These are phyloP conservation scores for Microcos paniculata DNA, from an alignment of 345 rosid genomes.

Conservation along the genomic window DNA sequence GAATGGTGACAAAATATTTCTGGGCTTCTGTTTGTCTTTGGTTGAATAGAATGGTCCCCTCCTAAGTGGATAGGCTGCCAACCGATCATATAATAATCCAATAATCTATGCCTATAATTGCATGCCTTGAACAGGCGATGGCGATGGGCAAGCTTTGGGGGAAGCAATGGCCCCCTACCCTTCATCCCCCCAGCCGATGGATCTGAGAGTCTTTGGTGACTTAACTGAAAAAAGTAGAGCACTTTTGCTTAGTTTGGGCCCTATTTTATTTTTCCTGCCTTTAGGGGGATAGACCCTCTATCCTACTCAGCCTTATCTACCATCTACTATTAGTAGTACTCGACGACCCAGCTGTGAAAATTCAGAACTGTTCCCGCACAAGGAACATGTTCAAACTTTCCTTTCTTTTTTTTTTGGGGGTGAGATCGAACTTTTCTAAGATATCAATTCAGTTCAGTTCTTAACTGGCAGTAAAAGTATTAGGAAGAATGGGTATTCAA, in stretches of 20 bases:
- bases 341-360: not conserved
- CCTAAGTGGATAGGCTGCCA: not conserved
- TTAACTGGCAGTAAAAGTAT: too few relatives aligned
- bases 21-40: not conserved
- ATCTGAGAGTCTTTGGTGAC: not conserved
- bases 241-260: not conserved
- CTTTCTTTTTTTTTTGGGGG: too few relatives aligned
- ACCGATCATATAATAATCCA: not conserved
- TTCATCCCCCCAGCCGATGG: not conserved
- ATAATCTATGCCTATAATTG: not conserved
- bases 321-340: not conserved
- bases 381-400: not conserved
- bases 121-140: not conserved
- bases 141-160: not conserved
- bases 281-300: constrained; percentile 7
- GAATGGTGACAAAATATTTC: not conserved
- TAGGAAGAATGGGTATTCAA: too few relatives aligned
- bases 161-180: not conserved
- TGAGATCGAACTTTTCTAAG: too few relatives aligned
- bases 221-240: not conserved
- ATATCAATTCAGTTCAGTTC: too few relatives aligned
- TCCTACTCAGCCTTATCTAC: not conserved
- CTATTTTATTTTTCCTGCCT: not conserved
- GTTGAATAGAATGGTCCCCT: not conserved
- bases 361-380: not conserved